Evolutionary conservation across 2,329 filamentous ascomycete genomes (phyloP).

Genomic region (Diaporthe helianthi): DNA sequence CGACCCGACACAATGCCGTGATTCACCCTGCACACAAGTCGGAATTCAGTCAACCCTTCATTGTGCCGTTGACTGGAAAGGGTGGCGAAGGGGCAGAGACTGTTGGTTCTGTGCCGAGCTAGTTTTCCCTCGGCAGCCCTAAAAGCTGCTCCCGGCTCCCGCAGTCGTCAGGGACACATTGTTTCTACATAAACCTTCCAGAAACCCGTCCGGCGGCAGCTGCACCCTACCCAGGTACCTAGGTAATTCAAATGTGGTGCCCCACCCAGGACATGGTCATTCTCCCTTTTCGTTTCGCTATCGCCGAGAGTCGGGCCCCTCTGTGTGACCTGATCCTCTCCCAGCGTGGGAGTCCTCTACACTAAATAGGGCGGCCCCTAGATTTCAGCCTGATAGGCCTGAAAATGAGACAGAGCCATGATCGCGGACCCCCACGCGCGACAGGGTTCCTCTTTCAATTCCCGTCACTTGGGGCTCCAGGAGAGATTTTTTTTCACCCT

Average conservation of each 20-base stretch:
- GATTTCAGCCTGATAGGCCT: slow-evolving; percentile 24
- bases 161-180: neutral
- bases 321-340: slow-evolving; percentile 27
- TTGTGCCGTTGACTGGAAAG: neutral
- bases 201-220: slow-evolving; percentile 4
- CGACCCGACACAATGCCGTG: neutral
- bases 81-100: neutral
- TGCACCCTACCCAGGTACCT: no score
- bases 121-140: neutral
- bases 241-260: slow-evolving; percentile 3
- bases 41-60: slow-evolving; percentile 20
- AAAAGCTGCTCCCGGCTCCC: neutral
- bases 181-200: slow-evolving; percentile 20
- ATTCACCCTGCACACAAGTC: neutral
- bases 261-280: neutral
- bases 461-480: neutral
- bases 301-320: slow-evolving; percentile 28
- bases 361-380: slow-evolving; percentile 19
- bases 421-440: slow-evolving; percentile 30
- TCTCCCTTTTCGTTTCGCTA: slow-evolving; percentile 28
- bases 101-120: neutral
- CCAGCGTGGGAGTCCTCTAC: slow-evolving; percentile 8
- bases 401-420: slow-evolving; percentile 25
- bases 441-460: slow-evolving; percentile 10
- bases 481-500: neutral